A percentile compares a stretch with the other conserved stretches of the same genome.
Evolutionary conservation across 225 moss, liverwort and hornwort species (phyloP).

Genomic region (Pleurozium schreberi): DNA sequence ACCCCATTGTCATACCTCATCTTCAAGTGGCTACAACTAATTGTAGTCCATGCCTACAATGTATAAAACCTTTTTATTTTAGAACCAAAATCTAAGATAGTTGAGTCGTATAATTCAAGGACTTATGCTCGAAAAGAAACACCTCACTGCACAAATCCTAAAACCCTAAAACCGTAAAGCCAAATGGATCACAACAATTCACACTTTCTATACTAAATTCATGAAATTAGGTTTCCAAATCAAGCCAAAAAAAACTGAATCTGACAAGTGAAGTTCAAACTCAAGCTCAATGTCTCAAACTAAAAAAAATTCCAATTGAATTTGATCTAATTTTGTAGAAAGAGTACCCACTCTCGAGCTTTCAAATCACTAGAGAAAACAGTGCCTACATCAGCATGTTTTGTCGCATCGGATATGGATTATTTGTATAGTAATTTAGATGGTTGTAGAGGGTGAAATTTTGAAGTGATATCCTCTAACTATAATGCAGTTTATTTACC

Average conservation of each 20-base stretch:
- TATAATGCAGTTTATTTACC: background rate
- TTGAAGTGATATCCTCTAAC: background rate
- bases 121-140: background rate
- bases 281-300: background rate
- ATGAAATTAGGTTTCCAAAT: background rate
- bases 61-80: background rate
- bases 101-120: no score
- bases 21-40: background rate
- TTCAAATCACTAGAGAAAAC: background rate
- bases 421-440: background rate
- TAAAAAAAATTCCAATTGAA: background rate
- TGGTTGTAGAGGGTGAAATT: background rate
- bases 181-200: no score
- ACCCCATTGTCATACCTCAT: conserved; percentile 21
- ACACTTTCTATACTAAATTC: background rate
- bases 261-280: background rate
- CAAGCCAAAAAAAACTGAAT: background rate
- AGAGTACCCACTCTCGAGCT: background rate
- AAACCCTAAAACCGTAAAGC: no score
- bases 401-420: background rate
- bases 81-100: background rate
- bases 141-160: no score
- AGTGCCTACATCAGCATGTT: background rate
- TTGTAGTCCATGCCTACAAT: background rate
- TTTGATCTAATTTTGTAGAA: background rate